Evolutionary conservation across 257 asterid genomes (phyloP).

Genomic region (Solanum pennellii): DNA sequence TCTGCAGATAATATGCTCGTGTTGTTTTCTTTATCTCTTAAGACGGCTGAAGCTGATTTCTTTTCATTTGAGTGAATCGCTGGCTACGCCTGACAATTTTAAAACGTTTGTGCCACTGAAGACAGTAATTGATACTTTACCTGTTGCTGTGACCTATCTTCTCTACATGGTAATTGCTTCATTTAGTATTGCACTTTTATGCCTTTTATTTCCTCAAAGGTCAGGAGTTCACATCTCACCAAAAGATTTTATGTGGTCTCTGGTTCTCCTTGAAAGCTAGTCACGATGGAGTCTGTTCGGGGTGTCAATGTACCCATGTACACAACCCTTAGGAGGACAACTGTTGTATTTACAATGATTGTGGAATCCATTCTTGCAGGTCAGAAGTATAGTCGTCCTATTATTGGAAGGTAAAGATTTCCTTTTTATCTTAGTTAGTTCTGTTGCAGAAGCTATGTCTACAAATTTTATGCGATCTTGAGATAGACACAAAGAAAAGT

Average conservation of each 20-base stretch:
- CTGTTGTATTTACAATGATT: constrained; percentile 81
- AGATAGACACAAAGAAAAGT: background rate
- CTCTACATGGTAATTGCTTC: constrained; percentile 66
- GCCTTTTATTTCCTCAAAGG: background rate
- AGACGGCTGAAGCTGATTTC: constrained; percentile 57
- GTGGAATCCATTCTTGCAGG: constrained; percentile 55
- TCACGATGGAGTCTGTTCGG: constrained; percentile 85
- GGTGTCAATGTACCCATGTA: constrained; percentile 97
- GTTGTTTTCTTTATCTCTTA: constrained; percentile 55
- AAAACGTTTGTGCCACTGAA: constrained; percentile 38
- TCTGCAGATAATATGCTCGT: constrained; percentile 69
- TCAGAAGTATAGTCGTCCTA: constrained; percentile 50
- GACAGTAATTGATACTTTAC: constrained; percentile 49
- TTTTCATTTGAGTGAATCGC: constrained; percentile 42
- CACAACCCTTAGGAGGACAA: constrained; percentile 88
- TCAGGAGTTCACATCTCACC: constrained; percentile 1
- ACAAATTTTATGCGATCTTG: background rate
- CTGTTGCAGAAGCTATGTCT: background rate
- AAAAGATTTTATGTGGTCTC: constrained; percentile 3
- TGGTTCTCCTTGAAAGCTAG: constrained; percentile 60
- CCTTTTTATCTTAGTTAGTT: background rate
- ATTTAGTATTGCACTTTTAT: constrained; percentile 3
- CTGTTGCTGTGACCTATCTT: constrained; percentile 65
- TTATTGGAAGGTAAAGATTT: constrained; percentile 58
- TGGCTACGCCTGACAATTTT: constrained; percentile 26